Conservation (phyloP, 352 stramenopile species). For the Pythium monospermum region DNA sequence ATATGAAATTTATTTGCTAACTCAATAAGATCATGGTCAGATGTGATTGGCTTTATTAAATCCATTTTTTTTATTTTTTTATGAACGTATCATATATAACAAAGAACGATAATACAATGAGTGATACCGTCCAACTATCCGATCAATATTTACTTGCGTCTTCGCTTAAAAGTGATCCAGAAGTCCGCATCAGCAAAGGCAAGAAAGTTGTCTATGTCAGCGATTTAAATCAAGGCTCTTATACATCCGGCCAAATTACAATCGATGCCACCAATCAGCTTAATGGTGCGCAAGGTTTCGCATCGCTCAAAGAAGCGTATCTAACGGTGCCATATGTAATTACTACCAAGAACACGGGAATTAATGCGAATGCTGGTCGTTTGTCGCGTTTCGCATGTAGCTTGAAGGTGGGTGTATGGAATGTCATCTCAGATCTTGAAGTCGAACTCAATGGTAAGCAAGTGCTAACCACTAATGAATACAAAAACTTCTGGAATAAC, state of each 20-base stretch:
- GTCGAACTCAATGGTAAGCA: conserved; percentile 18
- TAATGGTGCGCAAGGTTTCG: conserved; percentile 18
- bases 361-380: background rate
- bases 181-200: background rate
- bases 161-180: conserved; percentile 1
- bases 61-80: conserved; percentile 8
- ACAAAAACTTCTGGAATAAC: conserved; percentile 23
- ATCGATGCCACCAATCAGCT: conserved; percentile 19
- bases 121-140: conserved; percentile 10
- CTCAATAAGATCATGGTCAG: conserved; percentile 14
- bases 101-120: conserved; percentile 3
- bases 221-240: conserved; percentile 21
- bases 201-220: conserved; percentile 10
- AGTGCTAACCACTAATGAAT: conserved; percentile 18
- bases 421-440: conserved; percentile 18
- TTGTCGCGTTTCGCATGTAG: conserved; percentile 15
- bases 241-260: conserved; percentile 13
- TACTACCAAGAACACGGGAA: conserved; percentile 13
- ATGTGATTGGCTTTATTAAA: conserved; percentile 7
- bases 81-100: background rate
- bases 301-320: conserved; percentile 16
- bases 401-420: conserved; percentile 24
- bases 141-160: conserved; percentile 9
- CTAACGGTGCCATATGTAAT: conserved; percentile 19
- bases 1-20: conserved; percentile 12